Conservation (phyloP, 1,139 yeast species). For the Lodderomyces oxycetoniae region DNA sequence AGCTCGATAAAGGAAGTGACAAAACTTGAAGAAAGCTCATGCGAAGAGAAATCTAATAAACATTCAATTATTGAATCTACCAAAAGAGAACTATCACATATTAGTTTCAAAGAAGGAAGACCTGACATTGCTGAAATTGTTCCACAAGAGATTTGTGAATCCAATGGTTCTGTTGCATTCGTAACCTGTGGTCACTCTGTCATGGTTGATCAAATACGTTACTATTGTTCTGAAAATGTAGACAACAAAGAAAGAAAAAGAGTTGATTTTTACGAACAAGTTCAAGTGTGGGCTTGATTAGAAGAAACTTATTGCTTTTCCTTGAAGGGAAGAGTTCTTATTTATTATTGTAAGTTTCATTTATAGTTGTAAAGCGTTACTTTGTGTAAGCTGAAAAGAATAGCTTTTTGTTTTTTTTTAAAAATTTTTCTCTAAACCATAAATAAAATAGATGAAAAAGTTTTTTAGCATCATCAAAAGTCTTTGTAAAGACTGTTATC, state of each 20-base stretch:
- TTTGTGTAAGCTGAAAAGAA: no score
- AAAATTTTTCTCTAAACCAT: no score
- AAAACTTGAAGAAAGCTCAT: conserved; percentile 12
- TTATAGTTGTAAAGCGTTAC: no score
- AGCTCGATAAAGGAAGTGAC: conserved; percentile 2
- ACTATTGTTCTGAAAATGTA: conserved; percentile 25
- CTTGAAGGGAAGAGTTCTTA: no score
- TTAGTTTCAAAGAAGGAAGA: conserved; percentile 30
- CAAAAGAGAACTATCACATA: conserved; percentile 23
- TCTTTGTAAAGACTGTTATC: no score
- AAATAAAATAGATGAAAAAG: no score
- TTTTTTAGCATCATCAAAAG: no score
- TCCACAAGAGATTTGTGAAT: conserved; percentile 23
- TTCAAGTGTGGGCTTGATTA: conserved; percentile 45
- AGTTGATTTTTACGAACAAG: conserved; percentile 35
- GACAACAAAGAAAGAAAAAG: conserved; percentile 24
- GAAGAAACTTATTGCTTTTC: no score
- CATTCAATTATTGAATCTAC: conserved; percentile 8
- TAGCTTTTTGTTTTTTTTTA: no score
- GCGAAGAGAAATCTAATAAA: conserved; percentile 1
- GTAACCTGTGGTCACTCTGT: conserved; percentile 51
- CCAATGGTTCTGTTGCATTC: conserved; percentile 37
- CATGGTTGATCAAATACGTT: conserved; percentile 49
- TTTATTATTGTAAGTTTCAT: no score
- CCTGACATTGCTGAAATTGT: conserved; percentile 29